phyloP scores from a whole-genome alignment of 2,329 filamentous ascomycete genomes.

The Aureobasidium sp. region DNA sequence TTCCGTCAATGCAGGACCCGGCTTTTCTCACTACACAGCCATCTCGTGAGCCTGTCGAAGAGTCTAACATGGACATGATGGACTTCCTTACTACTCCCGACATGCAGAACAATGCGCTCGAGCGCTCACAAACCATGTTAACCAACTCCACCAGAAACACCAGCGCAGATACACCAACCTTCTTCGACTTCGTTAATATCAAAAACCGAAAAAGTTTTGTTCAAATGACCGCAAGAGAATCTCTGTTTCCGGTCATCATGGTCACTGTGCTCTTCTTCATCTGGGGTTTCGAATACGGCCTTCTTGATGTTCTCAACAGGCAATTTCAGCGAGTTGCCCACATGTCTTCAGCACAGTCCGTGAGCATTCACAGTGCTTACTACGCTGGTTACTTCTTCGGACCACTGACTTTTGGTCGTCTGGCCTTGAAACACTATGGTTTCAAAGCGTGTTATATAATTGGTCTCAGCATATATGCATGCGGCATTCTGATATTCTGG shows the following conservation, averaged over 20 bases:
- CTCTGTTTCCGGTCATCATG: conserved; percentile 61
- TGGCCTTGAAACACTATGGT: conserved; percentile 49
- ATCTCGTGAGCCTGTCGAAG: conserved; percentile 3
- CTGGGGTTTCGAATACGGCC: conserved; percentile 85
- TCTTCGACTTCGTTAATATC: conserved; percentile 73
- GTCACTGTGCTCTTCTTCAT: conserved; percentile 78
- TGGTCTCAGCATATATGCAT: conserved; percentile 52
- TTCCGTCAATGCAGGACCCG: conserved; percentile 18
- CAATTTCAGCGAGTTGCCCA: conserved; percentile 55
- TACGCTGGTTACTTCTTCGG: conserved; percentile 65
- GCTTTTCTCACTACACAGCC: conserved; percentile 3
- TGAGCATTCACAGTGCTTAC: conserved; percentile 62
- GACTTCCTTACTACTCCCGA: conserved; percentile 47
- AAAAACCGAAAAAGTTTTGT: conserved; percentile 61
- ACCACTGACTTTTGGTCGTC: conserved; percentile 55
- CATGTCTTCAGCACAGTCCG: conserved; percentile 52
- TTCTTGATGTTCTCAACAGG: conserved; percentile 72
- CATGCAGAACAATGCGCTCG: conserved; percentile 20
- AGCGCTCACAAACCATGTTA: conserved; percentile 24
- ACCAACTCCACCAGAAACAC: conserved; percentile 32
- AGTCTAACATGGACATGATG: conserved; percentile 34
- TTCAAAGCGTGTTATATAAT: conserved; percentile 55
- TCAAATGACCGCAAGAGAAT: conserved; percentile 52
- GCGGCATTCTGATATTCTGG: conserved; percentile 54
- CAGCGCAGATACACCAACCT: conserved; percentile 36